Base-by-base conservation (phyloP, 2,329 filamentous ascomycete species). In the Coniella lustricola region DNA sequence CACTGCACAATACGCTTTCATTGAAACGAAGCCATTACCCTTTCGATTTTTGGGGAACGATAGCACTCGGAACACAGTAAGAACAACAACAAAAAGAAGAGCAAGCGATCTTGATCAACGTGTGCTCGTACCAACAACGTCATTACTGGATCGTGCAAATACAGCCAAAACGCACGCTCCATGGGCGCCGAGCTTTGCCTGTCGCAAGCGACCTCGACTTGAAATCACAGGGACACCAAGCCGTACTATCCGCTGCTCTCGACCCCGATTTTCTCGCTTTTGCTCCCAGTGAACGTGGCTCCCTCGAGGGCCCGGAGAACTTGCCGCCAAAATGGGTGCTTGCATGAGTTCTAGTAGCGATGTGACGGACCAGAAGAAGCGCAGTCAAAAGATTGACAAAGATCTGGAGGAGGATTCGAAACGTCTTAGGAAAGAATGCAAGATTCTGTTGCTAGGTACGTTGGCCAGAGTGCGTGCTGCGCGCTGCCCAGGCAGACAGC, bases 391-490 rank as follows among this genome's bases (percentile, higher is more conserved):
- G 67, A 98, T 98, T 64, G 93, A 98, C 71, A 87, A 86, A 69
- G 85, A 81, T 61, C 76, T 98, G 54, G 91, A 97, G 67, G 91
- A 97, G 66, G 93, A 98, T 68, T 94, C 90, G 45, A 89, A 88
- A 68, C 81, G 87, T 67, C 75, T 97, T 74, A 84, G 90, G 66
- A 81, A 90, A 74, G 93, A 98, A 85, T 97, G 93, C 88, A 98
- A 98, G 73, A 97, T 98, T 59, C 72, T 98, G 53, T 75, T 98
- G 47, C 76, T 98, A 60, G 93, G 93, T 97, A 81, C 56, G 81
- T 66, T 54, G 29, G 39, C 48, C 17, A 3, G n/a, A 14, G 32
- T 21, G 16, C 40, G 18, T 16, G 18, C 36, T 3, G 17, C 25
- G 12, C 29, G 33, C 5, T 10, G 25, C 25, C 14, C 10, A 8